These are phyloP conservation scores for Podospora tetraspora DNA, from an alignment of 495 filamentous ascomycete species.

Conservation along the genomic window DNA sequence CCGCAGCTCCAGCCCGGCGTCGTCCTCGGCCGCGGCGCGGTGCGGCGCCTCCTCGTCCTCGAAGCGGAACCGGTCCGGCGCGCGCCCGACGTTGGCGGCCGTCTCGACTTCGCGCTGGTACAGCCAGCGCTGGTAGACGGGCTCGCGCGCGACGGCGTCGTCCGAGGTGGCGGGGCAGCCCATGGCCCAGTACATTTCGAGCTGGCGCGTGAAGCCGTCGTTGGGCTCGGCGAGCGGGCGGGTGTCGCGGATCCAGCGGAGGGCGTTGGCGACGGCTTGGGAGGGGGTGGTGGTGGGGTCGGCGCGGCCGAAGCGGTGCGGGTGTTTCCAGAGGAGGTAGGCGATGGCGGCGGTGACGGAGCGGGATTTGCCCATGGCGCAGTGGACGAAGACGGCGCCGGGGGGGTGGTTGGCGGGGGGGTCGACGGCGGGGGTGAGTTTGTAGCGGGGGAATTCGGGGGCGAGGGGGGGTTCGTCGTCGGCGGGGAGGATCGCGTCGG, in stretches of 20 bases:
- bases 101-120: conserved; percentile 73
- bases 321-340: conserved; percentile 68
- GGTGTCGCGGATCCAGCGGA: conserved; percentile 53
- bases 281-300: conserved; percentile 20
- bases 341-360: conserved; percentile 80
- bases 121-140: conserved; percentile 82
- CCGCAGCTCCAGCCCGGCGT: conserved; percentile 43
- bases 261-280: conserved; percentile 33
- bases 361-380: conserved; percentile 94
- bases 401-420: conserved; percentile 5
- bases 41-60: conserved; percentile 60
- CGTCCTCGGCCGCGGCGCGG: conserved; percentile 4
- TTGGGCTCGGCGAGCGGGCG: conserved; percentile 81
- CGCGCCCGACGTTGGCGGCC: conserved; percentile 57
- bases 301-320: conserved; percentile 37
- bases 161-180: conserved; percentile 58
- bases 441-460: not conserved
- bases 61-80: conserved; percentile 70
- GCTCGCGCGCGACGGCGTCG: conserved; percentile 52
- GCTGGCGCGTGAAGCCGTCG: conserved; percentile 78
- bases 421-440: not conserved
- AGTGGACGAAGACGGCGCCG: conserved; percentile 49
- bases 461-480: not conserved
- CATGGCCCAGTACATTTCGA: conserved; percentile 83
- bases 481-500: conserved; percentile 9